phyloP scores from a whole-genome alignment of 306 rosid species.

The Cicer yamashitae region DNA sequence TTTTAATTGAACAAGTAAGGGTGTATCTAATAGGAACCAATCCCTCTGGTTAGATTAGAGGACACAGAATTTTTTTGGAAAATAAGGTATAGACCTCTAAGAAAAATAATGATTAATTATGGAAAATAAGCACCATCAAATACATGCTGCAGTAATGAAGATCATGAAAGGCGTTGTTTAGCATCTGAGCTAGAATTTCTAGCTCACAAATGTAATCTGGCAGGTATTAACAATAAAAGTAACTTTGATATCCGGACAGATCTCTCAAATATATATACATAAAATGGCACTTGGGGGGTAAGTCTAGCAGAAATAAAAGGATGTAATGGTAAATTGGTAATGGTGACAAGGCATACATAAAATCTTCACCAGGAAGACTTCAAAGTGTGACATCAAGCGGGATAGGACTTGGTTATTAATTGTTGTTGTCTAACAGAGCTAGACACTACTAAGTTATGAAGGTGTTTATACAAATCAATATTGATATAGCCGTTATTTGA shows the following conservation, averaged over 20 bases:
- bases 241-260: conserved; percentile 25
- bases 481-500: background rate
- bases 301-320: conserved; percentile 12
- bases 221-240: conserved; percentile 13
- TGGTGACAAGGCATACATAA: conserved; percentile 11
- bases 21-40: background rate
- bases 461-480: conserved; percentile 11
- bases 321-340: conserved; percentile 21
- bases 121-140: conserved; percentile 26
- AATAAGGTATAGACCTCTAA: conserved; percentile 16
- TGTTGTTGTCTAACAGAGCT: background rate
- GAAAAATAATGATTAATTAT: conserved; percentile 12
- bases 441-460: conserved; percentile 12
- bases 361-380: conserved; percentile 11
- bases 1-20: background rate
- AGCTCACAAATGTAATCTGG: conserved; percentile 33
- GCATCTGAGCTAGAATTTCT: conserved; percentile 19
- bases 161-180: conserved; percentile 18
- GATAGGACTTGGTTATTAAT: conserved; percentile 6
- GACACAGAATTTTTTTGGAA: background rate
- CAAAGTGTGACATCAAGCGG: conserved; percentile 16
- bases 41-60: background rate
- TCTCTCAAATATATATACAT: conserved; percentile 8
- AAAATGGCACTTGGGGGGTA: conserved; percentile 5
- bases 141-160: conserved; percentile 16